Percentiles rank a stretch among this genome's conserved stretches.
These are phyloP conservation scores for Ricinus communis DNA, from an alignment of 345 rosid species.

Conservation along the genomic window DNA sequence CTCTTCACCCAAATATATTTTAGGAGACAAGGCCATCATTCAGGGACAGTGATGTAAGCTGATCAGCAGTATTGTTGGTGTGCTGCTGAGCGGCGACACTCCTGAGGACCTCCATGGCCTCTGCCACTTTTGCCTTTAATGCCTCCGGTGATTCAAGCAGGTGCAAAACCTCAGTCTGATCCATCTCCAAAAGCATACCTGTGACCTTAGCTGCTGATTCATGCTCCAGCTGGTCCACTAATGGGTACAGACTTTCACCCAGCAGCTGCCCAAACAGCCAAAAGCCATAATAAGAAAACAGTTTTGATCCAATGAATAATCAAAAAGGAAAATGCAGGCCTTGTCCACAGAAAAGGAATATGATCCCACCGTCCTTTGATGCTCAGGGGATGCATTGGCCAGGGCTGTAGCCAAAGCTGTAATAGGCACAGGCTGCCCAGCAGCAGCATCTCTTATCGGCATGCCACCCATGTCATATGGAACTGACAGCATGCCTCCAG, in stretches of 20 bases:
- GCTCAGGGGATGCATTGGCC: constrained; percentile 27
- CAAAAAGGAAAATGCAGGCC: not conserved
- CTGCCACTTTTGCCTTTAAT: constrained; percentile 31
- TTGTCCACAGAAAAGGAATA: not conserved
- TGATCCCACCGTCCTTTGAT: constrained; percentile 27
- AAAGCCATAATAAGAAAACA: not conserved
- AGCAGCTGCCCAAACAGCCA: constrained; percentile 13
- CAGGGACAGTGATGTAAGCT: constrained; percentile 22
- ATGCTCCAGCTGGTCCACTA: constrained; percentile 32
- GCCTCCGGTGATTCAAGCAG: constrained; percentile 35
- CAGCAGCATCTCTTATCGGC: constrained; percentile 18
- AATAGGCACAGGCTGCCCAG: constrained; percentile 23
- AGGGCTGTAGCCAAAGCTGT: constrained; percentile 30
- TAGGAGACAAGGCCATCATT: constrained; percentile 19
- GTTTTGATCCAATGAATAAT: not conserved
- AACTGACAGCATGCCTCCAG: constrained; percentile 27
- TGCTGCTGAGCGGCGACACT: constrained; percentile 30
- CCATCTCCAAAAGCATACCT: constrained; percentile 41
- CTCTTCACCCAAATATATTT: not conserved
- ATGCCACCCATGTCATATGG: constrained; percentile 31
- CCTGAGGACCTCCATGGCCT: constrained; percentile 37
- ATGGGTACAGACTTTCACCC: constrained; percentile 31
- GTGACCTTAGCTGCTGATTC: constrained; percentile 35
- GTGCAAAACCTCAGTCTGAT: constrained; percentile 35
- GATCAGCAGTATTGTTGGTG: constrained; percentile 22